A percentile compares a stretch with the other conserved stretches of the same genome.
phyloP scores from a whole-genome alignment of 495 filamentous ascomycete species.

The Lentithecium fluviatile region DNA sequence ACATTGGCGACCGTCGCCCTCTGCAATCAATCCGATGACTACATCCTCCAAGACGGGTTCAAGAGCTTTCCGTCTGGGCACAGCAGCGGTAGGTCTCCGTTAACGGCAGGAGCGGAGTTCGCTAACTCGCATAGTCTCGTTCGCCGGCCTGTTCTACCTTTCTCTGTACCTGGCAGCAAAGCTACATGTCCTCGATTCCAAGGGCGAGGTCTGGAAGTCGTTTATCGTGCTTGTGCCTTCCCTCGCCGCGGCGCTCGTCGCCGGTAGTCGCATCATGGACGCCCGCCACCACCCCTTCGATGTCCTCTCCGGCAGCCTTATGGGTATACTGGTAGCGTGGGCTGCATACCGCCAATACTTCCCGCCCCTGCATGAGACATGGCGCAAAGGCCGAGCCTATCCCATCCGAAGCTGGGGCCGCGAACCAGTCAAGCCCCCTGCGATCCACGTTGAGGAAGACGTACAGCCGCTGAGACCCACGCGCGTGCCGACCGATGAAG shows the following conservation, averaged over 20 bases:
- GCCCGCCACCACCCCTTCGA: conserved; percentile 88
- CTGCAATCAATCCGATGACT: conserved; percentile 64
- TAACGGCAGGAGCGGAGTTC: conserved; percentile 1
- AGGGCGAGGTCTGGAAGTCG: conserved; percentile 72
- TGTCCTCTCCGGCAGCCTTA: conserved; percentile 67
- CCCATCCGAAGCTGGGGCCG: conserved; percentile 61
- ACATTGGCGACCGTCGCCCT: conserved; percentile 45
- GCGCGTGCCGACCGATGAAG: conserved; percentile 23
- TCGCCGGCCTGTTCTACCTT: conserved; percentile 79
- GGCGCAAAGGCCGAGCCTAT: conserved; percentile 62
- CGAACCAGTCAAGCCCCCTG: conserved; percentile 24
- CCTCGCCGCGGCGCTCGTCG: conserved; percentile 55
- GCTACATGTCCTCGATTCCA: conserved; percentile 61
- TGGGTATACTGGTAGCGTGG: conserved; percentile 43
- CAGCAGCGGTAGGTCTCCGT: conserved; percentile 53
- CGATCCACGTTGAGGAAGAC: conserved; percentile 21
- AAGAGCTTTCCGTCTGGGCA: conserved; percentile 71
- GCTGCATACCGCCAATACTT: conserved; percentile 42
- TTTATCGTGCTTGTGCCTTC: conserved; percentile 63
- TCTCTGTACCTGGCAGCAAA: conserved; percentile 62
- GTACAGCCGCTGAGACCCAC: conserved; percentile 21
- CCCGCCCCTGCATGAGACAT: conserved; percentile 55
- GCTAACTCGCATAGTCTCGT: conserved; percentile 50
- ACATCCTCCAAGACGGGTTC: conserved; percentile 79
- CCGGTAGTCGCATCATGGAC: conserved; percentile 65